Percentiles rank a stretch among this genome's conserved stretches.
phyloP scores from a whole-genome alignment of 495 filamentous ascomycete genomes.

The Hypoxylon trugodes region DNA sequence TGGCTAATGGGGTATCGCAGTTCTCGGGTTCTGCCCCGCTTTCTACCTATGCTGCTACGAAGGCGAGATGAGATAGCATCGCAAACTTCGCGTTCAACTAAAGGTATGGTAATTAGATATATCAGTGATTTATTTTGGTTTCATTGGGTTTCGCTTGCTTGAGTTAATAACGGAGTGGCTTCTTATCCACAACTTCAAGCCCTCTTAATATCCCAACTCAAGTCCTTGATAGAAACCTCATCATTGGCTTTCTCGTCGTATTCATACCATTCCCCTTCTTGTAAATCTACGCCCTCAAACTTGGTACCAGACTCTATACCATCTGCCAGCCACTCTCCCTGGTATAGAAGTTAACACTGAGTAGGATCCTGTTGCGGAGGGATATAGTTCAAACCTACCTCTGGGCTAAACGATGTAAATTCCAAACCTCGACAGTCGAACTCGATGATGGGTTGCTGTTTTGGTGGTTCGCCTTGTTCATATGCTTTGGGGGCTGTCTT shows the following conservation, averaged over 20 bases:
- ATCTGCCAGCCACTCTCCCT: slow-evolving; percentile 90
- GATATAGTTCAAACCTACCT: slow-evolving; percentile 64
- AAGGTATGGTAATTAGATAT: neutral
- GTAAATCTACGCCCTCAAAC: slow-evolving; percentile 81
- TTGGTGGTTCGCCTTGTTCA: slow-evolving; percentile 70
- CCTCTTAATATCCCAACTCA: slow-evolving; percentile 85
- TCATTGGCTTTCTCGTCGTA: slow-evolving; percentile 67
- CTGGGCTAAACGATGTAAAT: slow-evolving; percentile 87
- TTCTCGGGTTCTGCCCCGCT: slow-evolving; percentile 14
- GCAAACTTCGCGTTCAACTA: too few species aligned
- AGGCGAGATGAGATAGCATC: too few species aligned
- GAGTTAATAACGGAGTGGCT: neutral
- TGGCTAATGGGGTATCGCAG: slow-evolving; percentile 2
- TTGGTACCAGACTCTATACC: slow-evolving; percentile 79
- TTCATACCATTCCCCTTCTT: slow-evolving; percentile 81
- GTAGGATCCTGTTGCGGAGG: neutral
- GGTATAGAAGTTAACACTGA: neutral
- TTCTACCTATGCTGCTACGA: neutral
- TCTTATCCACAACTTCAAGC: slow-evolving; percentile 47
- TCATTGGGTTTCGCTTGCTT: neutral
- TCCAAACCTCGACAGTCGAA: slow-evolving; percentile 95
- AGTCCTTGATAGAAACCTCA: slow-evolving; percentile 79
- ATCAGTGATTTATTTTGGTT: neutral
- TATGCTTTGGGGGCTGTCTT: slow-evolving; percentile 75
- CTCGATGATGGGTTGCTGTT: slow-evolving; percentile 78